Conservation (phyloP, 768 basidiomycete genomes). For the Termitomyces sp. region DNA sequence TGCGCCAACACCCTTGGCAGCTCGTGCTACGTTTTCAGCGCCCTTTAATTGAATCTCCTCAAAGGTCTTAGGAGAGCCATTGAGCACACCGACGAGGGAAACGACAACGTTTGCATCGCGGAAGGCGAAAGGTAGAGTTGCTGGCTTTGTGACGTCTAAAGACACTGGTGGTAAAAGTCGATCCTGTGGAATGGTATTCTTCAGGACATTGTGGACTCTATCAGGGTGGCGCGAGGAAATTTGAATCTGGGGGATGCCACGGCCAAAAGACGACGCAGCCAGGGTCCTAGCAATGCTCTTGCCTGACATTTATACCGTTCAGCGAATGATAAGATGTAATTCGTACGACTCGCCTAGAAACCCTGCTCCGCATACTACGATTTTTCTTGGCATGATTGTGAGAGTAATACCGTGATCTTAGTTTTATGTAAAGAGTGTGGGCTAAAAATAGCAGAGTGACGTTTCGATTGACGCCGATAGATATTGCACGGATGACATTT, state of each 20-base stretch:
- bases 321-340: neutral
- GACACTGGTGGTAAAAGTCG: slow-evolving; percentile 34
- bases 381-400: slow-evolving; percentile 21
- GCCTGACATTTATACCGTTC: slow-evolving; percentile 16
- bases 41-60: slow-evolving; percentile 60
- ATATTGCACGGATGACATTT: neutral
- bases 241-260: slow-evolving; percentile 36
- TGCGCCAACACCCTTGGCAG: slow-evolving; percentile 45
- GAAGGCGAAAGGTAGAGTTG: slow-evolving; percentile 43
- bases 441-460: neutral
- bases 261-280: slow-evolving; percentile 23
- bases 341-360: slow-evolving; percentile 45
- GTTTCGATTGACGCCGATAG: neutral
- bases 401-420: neutral
- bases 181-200: slow-evolving; percentile 23
- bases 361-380: slow-evolving; percentile 50
- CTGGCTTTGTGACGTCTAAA: slow-evolving; percentile 51
- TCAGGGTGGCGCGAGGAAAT: slow-evolving; percentile 56
- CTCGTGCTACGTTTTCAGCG: slow-evolving; percentile 57
- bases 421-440: neutral
- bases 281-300: slow-evolving; percentile 51
- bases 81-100: slow-evolving; percentile 66
- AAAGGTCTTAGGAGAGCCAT: slow-evolving; percentile 50
- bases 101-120: slow-evolving; percentile 51
- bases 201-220: slow-evolving; percentile 28